These are phyloP conservation scores for Claviceps africana DNA, from an alignment of 2,329 filamentous ascomycete genomes.

Conservation along the genomic window DNA sequence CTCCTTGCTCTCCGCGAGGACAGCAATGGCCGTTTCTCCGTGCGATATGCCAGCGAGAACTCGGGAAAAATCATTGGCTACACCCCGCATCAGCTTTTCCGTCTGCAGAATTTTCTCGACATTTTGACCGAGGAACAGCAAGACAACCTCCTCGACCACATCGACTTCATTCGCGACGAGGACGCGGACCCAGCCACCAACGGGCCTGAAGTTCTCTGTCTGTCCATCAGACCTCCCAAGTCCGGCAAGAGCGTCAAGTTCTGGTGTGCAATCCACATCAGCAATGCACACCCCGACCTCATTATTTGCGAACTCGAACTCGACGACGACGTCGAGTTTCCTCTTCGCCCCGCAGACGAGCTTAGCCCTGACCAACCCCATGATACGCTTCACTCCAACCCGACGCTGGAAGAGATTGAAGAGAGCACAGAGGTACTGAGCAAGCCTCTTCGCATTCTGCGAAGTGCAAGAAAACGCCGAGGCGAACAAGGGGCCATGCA, in stretches of 20 bases:
- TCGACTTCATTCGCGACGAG: constrained; percentile 78
- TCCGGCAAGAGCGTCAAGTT: constrained; percentile 47
- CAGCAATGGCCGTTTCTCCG: constrained; percentile 49
- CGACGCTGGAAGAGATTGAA: constrained; percentile 57
- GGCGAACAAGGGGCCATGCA: constrained; percentile 77
- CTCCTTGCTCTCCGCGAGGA: constrained; percentile 63
- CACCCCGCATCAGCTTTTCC: constrained; percentile 62
- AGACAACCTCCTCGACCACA: constrained; percentile 71
- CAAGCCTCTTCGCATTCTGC: constrained; percentile 61
- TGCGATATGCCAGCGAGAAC: constrained; percentile 72
- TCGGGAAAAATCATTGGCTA: constrained; percentile 62
- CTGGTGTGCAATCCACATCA: constrained; percentile 79
- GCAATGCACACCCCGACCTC: constrained; percentile 50
- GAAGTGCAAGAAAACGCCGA: constrained; percentile 59
- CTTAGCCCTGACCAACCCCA: constrained; percentile 48
- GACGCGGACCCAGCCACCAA: constrained; percentile 60
- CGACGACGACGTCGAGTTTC: constrained; percentile 59
- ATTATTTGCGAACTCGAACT: constrained; percentile 82
- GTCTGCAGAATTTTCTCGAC: constrained; percentile 62
- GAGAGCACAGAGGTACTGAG: constrained; percentile 65
- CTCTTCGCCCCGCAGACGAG: constrained; percentile 49
- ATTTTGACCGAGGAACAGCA: constrained; percentile 72
- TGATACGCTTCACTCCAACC: constrained; percentile 59
- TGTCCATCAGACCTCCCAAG: constrained; percentile 51
- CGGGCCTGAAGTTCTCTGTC: constrained; percentile 74